These are phyloP conservation scores for Debaryomyces subglobosus DNA, from an alignment of 1,139 yeast genomes.

Conservation along the genomic window DNA sequence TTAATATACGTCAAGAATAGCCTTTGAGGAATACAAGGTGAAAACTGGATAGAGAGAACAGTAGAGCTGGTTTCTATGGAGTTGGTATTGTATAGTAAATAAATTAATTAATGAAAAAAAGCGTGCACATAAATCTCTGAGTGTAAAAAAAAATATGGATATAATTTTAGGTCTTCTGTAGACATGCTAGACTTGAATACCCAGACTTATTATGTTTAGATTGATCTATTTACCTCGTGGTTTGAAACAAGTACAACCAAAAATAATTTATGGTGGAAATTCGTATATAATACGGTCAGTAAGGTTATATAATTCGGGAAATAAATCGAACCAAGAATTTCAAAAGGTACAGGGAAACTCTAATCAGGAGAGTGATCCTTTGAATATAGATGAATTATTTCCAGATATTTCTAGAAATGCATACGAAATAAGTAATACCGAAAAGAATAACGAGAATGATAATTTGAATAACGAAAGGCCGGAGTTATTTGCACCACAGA, in stretches of 20 bases:
- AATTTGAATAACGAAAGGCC: background rate
- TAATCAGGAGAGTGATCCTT: constrained; percentile 1
- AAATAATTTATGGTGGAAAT: background rate
- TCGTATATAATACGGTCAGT: background rate
- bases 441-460: background rate
- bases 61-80: constrained; percentile 1
- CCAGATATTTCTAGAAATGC: background rate
- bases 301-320: background rate
- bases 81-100: background rate
- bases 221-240: background rate
- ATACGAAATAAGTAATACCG: background rate
- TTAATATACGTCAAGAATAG: background rate
- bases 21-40: background rate
- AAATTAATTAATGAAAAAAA: background rate
- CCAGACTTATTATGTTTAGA: background rate
- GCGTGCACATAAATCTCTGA: constrained; percentile 1
- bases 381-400: constrained; percentile 3
- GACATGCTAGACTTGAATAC: background rate
- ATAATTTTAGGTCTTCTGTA: background rate
- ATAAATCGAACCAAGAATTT: background rate
- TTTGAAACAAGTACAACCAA: background rate
- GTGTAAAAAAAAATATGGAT: background rate
- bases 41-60: background rate
- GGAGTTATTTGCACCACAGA: background rate
- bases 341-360: background rate